Percentiles rank a stretch among this genome's conserved stretches.
Conservation (phyloP, 164 flowering plant genomes). For the Piper longum region DNA sequence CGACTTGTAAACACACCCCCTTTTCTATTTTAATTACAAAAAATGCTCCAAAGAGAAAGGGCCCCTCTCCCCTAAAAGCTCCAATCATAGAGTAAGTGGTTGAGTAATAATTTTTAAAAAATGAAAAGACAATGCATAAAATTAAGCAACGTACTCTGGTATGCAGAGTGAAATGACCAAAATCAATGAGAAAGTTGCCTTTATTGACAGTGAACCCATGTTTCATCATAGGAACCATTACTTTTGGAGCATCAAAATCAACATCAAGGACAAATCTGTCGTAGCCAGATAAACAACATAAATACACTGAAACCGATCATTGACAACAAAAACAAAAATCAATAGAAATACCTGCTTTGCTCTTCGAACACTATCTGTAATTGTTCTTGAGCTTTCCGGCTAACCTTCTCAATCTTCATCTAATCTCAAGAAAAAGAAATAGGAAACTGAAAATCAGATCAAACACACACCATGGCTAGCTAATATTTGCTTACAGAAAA, state of each 20-base stretch:
- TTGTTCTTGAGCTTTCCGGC: constrained; percentile 96
- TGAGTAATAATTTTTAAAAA: background rate
- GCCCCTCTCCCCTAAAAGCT: too few species aligned
- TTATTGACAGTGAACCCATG: constrained; percentile 29
- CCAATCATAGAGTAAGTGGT: too few species aligned
- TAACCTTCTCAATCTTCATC: constrained; percentile 88
- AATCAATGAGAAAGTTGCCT: constrained; percentile 81
- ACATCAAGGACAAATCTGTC: constrained; percentile 85
- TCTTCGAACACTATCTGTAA: constrained; percentile 93
- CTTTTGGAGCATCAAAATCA: constrained; percentile 98
- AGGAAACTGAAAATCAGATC: background rate
- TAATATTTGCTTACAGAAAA: background rate
- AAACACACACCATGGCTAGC: background rate
- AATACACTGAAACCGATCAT: background rate
- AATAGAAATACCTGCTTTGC: constrained; percentile 64
- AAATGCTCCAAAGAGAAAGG: too few species aligned
- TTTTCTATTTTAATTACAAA: too few species aligned
- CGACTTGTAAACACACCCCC: too few species aligned
- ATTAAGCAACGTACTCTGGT: constrained; percentile 43
- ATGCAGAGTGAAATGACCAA: constrained; percentile 86
- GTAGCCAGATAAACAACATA: constrained; percentile 2
- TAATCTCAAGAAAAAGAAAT: constrained; percentile 14
- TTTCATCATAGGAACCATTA: constrained; percentile 63
- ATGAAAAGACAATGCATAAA: background rate
- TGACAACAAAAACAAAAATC: background rate